Base-by-base conservation (phyloP, 2,329 filamentous ascomycete genomes). In the Chalaropsis thielavioides region DNA sequence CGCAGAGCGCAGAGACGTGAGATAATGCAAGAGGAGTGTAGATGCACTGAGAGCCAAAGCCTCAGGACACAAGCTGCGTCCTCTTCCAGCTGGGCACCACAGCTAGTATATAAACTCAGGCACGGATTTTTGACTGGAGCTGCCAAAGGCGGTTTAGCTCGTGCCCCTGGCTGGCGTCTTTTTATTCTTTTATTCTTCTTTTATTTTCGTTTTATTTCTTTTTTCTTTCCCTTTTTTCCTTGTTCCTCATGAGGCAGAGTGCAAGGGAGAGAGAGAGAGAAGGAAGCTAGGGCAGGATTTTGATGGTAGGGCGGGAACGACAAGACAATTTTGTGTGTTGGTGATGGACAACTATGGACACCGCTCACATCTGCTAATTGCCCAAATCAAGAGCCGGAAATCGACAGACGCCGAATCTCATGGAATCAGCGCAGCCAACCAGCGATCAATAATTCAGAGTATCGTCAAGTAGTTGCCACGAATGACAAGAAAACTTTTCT, bases 111-210 rank as follows among this genome's bases (percentile, higher is more conserved):
- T 59, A 63, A 63, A 66, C 35, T 61, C 58, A 44, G 54, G 64
- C 43, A 54, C 44, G 56, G 17, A 58, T 40, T 31, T 27, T 24
- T 31, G 60, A 43, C 44, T 61, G 31, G 17, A 65, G 41, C 62
- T 65, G 38, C 64, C 64, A 65, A 65, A 65, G 43, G 51, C 46
- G 60, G 64, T 66, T 62, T 65, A 65, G 63, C 44, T 54, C 49
- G 24, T 62, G 58, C 38, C 46, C 64, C 61, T 65, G 44, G 31
- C 31, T 56, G 22, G 17, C 19, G 10, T 51, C 7, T 35, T 27
- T 49, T 19, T 19, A 22, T 13, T 17, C 19, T 61, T 61, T 44
- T 44, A 5, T 15, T 61, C 8, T 41, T 43, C 27, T 24, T 24
- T 51, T 61, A 24, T 2, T 44, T 43, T 17, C 17, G 11, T 31